Conservation (phyloP, 441 rosid genomes). For the Arabidopsis hybrid region DNA sequence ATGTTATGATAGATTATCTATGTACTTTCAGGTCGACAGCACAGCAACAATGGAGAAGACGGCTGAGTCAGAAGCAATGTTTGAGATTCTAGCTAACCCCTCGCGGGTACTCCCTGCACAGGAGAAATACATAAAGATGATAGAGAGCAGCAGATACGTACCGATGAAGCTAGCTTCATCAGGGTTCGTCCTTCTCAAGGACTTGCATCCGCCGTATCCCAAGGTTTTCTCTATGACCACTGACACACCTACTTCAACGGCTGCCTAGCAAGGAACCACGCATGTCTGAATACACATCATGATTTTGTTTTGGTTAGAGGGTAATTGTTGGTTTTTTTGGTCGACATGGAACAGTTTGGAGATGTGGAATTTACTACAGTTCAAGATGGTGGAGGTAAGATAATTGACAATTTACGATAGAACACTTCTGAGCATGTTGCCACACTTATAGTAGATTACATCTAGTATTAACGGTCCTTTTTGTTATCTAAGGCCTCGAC, state of each 20-base stretch:
- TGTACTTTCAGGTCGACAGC: conserved; percentile 59
- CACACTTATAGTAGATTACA: background rate
- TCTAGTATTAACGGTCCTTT: background rate
- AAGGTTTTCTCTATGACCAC: conserved; percentile 86
- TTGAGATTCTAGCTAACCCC: conserved; percentile 78
- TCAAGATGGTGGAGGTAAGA: background rate
- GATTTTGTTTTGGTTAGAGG: conserved; percentile 16
- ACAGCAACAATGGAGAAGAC: conserved; percentile 71
- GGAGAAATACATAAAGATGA: conserved; percentile 72
- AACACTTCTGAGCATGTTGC: background rate
- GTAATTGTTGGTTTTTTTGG: background rate
- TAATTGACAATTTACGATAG: background rate
- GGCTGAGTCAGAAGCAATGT: conserved; percentile 71
- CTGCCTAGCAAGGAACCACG: conserved; percentile 46
- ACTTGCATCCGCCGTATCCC: conserved; percentile 61
- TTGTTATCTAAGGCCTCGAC: background rate
- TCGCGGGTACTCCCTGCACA: conserved; percentile 87
- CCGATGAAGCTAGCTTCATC: conserved; percentile 82
- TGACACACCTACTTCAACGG: conserved; percentile 70
- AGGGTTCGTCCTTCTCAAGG: conserved; percentile 82
- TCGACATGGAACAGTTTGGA: background rate
- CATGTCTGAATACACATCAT: conserved; percentile 72
- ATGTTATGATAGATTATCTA: background rate
- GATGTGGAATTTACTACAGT: background rate
- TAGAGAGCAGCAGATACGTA: conserved; percentile 75